phyloP scores from a whole-genome alignment of 805 yeast genomes.

The Candida berthetii region DNA sequence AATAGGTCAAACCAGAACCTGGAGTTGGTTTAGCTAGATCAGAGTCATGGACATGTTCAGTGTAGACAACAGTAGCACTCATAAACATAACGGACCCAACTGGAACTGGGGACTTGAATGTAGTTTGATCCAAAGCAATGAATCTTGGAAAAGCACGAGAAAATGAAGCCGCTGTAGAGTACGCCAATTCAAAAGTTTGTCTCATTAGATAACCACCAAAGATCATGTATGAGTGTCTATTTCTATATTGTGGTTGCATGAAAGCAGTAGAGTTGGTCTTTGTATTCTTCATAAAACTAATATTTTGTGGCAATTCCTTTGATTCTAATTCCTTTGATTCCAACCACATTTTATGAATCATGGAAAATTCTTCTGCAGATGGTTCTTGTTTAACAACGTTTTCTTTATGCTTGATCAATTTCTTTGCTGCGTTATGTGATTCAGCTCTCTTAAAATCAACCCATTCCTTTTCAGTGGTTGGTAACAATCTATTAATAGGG shows the following conservation, averaged over 20 bases:
- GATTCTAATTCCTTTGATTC: slow-evolving; percentile 34
- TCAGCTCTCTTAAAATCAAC: slow-evolving; percentile 83
- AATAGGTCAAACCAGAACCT: slow-evolving; percentile 27
- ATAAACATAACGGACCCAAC: slow-evolving; percentile 86
- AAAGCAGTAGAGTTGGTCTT: slow-evolving; percentile 67
- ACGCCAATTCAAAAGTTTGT: slow-evolving; percentile 90
- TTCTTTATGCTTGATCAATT: slow-evolving; percentile 62
- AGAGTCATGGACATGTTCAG: slow-evolving; percentile 62
- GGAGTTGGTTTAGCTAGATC: slow-evolving; percentile 13
- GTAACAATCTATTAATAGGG: slow-evolving; percentile 77
- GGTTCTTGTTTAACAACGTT: slow-evolving; percentile 62
- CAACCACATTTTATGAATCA: slow-evolving; percentile 76
- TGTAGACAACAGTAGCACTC: slow-evolving; percentile 79
- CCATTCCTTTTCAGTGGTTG: slow-evolving; percentile 73
- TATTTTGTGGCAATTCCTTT: slow-evolving; percentile 37
- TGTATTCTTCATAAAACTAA: slow-evolving; percentile 68
- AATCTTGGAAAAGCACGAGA: slow-evolving; percentile 83
- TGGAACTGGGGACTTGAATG: slow-evolving; percentile 92
- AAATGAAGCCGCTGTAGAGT: slow-evolving; percentile 88
- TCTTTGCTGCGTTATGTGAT: slow-evolving; percentile 82
- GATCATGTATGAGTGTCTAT: slow-evolving; percentile 89
- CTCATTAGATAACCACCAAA: slow-evolving; percentile 93
- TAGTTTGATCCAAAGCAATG: slow-evolving; percentile 83
- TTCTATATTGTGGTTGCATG: slow-evolving; percentile 96
- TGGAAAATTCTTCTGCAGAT: slow-evolving; percentile 63